Base-by-base conservation (phyloP, 768 basidiomycete genomes). In the Porphyrellus cyaneotinctus region DNA sequence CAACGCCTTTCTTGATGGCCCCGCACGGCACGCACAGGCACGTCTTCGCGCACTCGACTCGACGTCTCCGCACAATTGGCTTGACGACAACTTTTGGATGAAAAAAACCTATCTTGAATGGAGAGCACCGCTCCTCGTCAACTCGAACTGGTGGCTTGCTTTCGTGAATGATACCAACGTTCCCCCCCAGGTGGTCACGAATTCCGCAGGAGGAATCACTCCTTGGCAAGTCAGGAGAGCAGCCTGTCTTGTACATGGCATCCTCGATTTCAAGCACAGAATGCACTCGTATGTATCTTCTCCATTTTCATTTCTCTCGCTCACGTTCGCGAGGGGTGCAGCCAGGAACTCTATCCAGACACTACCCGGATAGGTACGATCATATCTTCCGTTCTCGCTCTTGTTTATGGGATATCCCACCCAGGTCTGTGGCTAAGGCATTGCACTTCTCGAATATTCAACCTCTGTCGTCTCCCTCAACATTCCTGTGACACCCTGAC, bases 81-180 rank as follows among this genome's bases (percentile, higher is more conserved):
- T 98, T 12, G 82, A 95, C 58, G 94, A 97, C 66, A 92, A 89
- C 51, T 85, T 95, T 59, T 97, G 95, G 95, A 72, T 83, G 52
- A 83, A 87, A 60, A 87, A 87, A 60, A 84, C 91, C 1, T 98
- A 98, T 68, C 83, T 88, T 44, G 87, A 90, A 70, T 91, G 86
- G 84, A 80, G 95, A 30, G 81, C 82, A 0, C 93, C 95, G 0
- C 73, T 98, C 12, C 75, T 89, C 50, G 72, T 98, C 58, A 87
- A 97, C 67, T 95, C 93, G 4, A 97, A 97, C 64, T 97, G 94
- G 94, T 97, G 95, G 95, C 74, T 97, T 22, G 76, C 91, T 3
- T 88, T 94, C 65, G 74, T 78, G 38, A 84, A 95, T 55, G 93
- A 97, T 69, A 64, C 77, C 3, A 72, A 63, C 18, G 77, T 89